Percentiles rank a stretch among this genome's conserved stretches.
These are phyloP conservation scores for Umbelopsis sp. DNA, from an alignment of 192 early-diverging fungal genomes.

Conservation along the genomic window DNA sequence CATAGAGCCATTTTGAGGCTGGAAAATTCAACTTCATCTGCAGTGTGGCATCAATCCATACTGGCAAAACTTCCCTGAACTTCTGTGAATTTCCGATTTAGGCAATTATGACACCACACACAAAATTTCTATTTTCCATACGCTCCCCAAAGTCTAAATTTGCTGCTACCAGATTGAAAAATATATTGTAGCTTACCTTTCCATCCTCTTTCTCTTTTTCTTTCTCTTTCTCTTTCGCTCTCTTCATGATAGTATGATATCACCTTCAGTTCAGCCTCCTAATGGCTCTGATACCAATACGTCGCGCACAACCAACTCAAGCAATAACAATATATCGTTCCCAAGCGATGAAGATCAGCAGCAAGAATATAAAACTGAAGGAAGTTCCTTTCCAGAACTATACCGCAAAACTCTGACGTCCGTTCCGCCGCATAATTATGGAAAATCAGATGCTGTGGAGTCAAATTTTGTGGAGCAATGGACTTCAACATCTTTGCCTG, in stretches of 20 bases:
- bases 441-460: background rate
- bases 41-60: background rate
- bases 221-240: background rate
- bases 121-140: background rate
- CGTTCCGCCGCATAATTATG: background rate
- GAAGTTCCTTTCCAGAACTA: background rate
- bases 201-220: background rate
- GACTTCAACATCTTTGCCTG: background rate
- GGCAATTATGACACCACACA: background rate
- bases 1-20: no score
- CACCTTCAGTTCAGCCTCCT: background rate
- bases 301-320: background rate
- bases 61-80: background rate
- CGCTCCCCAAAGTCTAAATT: no score
- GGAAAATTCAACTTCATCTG: no score
- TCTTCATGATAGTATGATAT: background rate
- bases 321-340: background rate
- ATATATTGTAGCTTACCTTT: background rate
- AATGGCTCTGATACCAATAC: background rate
- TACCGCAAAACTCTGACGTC: background rate
- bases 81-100: background rate
- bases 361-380: background rate
- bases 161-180: no score
- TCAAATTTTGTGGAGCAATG: background rate
- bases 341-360: background rate